These are phyloP conservation scores for Rosa rugosa DNA, from an alignment of 306 rosid species.

Conservation along the genomic window DNA sequence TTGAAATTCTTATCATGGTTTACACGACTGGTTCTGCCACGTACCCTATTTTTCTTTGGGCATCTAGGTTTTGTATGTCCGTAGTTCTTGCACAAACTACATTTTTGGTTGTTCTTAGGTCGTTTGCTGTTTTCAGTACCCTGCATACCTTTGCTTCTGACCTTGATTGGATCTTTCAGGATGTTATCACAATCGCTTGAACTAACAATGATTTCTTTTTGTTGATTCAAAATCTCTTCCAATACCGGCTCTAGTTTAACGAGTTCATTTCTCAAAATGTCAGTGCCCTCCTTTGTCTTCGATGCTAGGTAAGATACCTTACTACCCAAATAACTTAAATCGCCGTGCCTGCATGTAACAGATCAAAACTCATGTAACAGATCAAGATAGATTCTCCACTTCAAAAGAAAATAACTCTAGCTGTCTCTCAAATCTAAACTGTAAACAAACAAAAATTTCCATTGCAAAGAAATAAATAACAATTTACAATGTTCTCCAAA, in stretches of 20 bases:
- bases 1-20: too few relatives aligned
- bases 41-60: background rate
- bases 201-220: background rate
- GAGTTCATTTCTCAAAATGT: background rate
- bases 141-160: background rate
- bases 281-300: background rate
- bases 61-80: background rate
- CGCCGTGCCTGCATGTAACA: background rate
- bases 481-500: too few relatives aligned
- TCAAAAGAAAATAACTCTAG: too few relatives aligned
- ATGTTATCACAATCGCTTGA: background rate
- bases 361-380: too few relatives aligned
- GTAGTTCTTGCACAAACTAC: background rate
- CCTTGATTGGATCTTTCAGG: background rate
- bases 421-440: background rate
- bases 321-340: background rate
- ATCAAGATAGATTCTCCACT: too few relatives aligned
- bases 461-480: too few relatives aligned
- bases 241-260: background rate
- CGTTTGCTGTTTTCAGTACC: background rate
- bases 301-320: background rate
- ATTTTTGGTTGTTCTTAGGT: background rate
- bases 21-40: slow-evolving; percentile 9
- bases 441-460: too few relatives aligned
- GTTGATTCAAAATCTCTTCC: background rate